Evolutionary conservation across 306 rosid species (phyloP).

Genomic region (Acacia confusa): DNA sequence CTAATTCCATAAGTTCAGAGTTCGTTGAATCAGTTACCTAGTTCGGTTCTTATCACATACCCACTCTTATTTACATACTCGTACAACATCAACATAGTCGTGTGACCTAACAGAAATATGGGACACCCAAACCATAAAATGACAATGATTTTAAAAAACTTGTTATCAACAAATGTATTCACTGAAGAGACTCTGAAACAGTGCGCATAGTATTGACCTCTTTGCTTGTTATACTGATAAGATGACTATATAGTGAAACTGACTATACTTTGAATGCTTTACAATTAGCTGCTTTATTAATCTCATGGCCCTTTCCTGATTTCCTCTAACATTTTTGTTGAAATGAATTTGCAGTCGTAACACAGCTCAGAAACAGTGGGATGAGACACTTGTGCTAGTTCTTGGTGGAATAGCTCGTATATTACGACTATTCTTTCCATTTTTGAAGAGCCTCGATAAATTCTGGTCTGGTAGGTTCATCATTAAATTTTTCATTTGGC

Average conservation of each 20-base stretch:
- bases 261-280: background rate
- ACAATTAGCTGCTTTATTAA: constrained; percentile 7
- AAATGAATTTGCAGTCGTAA: constrained; percentile 77
- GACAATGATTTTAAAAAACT: background rate
- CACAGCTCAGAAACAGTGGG: constrained; percentile 99
- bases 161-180: background rate
- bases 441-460: constrained; percentile 69
- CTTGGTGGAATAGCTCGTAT: constrained; percentile 93
- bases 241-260: constrained; percentile 13
- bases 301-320: constrained; percentile 12
- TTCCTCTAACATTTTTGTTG: constrained; percentile 19
- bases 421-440: constrained; percentile 86
- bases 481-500: constrained; percentile 28
- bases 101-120: background rate
- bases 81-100: background rate
- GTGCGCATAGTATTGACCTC: constrained; percentile 4
- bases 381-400: constrained; percentile 90
- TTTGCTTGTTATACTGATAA: background rate
- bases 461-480: constrained; percentile 84
- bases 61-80: background rate
- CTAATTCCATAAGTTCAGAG: too few species aligned
- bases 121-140: background rate
- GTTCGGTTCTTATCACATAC: too few species aligned
- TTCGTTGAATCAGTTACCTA: too few species aligned
- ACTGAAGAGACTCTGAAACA: constrained; percentile 17